Evolutionary conservation across 129 eudicot genomes (phyloP).

Genomic region (Dittrichia graveolens): DNA sequence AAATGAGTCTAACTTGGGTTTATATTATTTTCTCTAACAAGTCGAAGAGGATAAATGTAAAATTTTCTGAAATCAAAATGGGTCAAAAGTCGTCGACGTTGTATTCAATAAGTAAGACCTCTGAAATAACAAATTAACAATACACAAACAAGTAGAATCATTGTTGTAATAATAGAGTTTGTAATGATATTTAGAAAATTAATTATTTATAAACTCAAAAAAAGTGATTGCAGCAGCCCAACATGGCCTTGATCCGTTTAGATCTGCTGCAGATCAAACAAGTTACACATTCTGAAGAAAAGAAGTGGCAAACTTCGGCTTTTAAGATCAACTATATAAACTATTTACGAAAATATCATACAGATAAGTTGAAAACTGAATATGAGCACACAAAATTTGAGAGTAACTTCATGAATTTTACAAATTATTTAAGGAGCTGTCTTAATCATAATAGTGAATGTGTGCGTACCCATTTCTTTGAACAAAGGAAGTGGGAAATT

Average conservation of each 20-base stretch:
- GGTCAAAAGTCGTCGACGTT: not conserved
- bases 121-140: not conserved
- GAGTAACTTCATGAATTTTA: not conserved
- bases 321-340: slow-evolving; percentile 7
- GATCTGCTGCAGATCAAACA: not conserved
- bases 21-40: not conserved
- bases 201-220: no score
- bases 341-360: not conserved
- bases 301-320: not conserved
- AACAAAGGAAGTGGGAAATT: not conserved
- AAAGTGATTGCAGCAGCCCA: no score
- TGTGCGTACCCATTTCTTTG: not conserved
- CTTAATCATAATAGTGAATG: not conserved
- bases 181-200: not conserved
- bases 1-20: not conserved
- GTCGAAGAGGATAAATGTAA: not conserved
- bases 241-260: not conserved
- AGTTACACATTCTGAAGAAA: not conserved
- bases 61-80: not conserved
- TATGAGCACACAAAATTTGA: not conserved
- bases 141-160: not conserved
- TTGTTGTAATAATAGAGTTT: not conserved
- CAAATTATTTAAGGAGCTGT: not conserved
- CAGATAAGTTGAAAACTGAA: not conserved
- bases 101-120: no score